A percentile compares a stretch with the other conserved stretches of the same genome.
phyloP scores from a whole-genome alignment of 202 grass and related monocot species.

The Alloteropsis angusta region DNA sequence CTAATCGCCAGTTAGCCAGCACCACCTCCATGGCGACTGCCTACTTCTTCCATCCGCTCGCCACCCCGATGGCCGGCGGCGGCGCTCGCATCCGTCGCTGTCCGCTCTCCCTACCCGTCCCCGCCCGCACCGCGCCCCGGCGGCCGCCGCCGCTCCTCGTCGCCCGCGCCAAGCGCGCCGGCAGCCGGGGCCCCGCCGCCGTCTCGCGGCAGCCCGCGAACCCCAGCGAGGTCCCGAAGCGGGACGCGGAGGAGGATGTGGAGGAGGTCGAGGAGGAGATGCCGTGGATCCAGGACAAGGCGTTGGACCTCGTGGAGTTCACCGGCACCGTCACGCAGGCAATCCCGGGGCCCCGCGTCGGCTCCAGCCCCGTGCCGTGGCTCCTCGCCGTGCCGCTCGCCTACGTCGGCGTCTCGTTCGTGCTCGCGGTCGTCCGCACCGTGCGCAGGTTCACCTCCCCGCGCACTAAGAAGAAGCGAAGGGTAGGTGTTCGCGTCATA shows the following conservation, averaged over 20 bases:
- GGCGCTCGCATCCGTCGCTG: neutral
- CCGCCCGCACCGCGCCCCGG: slow-evolving; percentile 26
- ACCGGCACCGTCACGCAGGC: slow-evolving; percentile 86
- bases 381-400: slow-evolving; percentile 70
- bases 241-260: slow-evolving; percentile 42
- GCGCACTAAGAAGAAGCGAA: slow-evolving; percentile 63
- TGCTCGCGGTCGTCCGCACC: slow-evolving; percentile 52
- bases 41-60: slow-evolving; percentile 40
- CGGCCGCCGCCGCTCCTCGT: slow-evolving; percentile 26
- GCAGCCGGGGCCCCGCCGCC: neutral
- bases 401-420: slow-evolving; percentile 64
- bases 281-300: slow-evolving; percentile 98
- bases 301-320: slow-evolving; percentile 93
- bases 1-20: slow-evolving; percentile 39
- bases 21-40: slow-evolving; percentile 44
- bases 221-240: slow-evolving; percentile 13
- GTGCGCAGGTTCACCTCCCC: slow-evolving; percentile 73
- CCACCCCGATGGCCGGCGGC: slow-evolving; percentile 3
- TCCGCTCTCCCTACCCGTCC: slow-evolving; percentile 9
- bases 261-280: slow-evolving; percentile 94
- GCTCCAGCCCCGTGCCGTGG: slow-evolving; percentile 66
- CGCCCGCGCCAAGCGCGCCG: slow-evolving; percentile 38
- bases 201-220: slow-evolving; percentile 31
- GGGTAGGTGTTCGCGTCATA: slow-evolving; percentile 31
- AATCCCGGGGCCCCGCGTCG: slow-evolving; percentile 71